A percentile compares a stretch with the other conserved stretches of the same genome.
These are phyloP conservation scores for Geosmithia flava DNA, from an alignment of 2,329 filamentous ascomycete species.

Conservation along the genomic window DNA sequence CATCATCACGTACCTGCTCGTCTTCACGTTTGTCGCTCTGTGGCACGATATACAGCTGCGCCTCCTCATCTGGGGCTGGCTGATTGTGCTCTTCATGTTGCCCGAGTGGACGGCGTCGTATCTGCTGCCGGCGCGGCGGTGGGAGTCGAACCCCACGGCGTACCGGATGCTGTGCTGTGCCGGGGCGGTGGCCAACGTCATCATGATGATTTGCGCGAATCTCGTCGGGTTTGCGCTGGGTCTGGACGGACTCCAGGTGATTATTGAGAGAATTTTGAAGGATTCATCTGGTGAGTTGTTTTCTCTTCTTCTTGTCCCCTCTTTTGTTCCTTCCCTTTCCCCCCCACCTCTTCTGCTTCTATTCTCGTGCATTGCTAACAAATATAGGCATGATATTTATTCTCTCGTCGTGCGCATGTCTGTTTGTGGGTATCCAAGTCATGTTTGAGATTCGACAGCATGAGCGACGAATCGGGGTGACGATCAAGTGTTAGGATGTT, in stretches of 20 bases:
- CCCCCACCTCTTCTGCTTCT: neutral
- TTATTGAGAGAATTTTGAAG: slow-evolving; percentile 63
- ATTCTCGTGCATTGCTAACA: neutral
- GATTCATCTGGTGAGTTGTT: slow-evolving; percentile 51
- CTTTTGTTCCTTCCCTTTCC: neutral
- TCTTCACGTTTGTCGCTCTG: slow-evolving; percentile 93
- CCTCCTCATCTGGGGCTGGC: slow-evolving; percentile 91
- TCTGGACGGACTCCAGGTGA: slow-evolving; percentile 69
- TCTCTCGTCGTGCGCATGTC: slow-evolving; percentile 51
- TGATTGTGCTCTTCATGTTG: slow-evolving; percentile 85
- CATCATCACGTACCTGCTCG: slow-evolving; percentile 63
- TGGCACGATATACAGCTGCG: slow-evolving; percentile 96
- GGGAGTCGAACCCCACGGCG: slow-evolving; percentile 53
- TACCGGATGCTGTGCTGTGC: slow-evolving; percentile 73
- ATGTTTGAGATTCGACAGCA: slow-evolving; percentile 93
- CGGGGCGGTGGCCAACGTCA: slow-evolving; percentile 69
- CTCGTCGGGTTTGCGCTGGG: slow-evolving; percentile 91
- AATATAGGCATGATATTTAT: slow-evolving; percentile 58
- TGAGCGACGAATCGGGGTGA: slow-evolving; percentile 71
- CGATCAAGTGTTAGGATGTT: slow-evolving; percentile 58
- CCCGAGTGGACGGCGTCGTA: slow-evolving; percentile 67
- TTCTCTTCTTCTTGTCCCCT: neutral
- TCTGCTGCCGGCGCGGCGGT: slow-evolving; percentile 62
- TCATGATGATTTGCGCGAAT: slow-evolving; percentile 96
- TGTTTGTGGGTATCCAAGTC: slow-evolving; percentile 80